Evolutionary conservation across 805 yeast species (phyloP).

Genomic region (Ogataea haglerorum): DNA sequence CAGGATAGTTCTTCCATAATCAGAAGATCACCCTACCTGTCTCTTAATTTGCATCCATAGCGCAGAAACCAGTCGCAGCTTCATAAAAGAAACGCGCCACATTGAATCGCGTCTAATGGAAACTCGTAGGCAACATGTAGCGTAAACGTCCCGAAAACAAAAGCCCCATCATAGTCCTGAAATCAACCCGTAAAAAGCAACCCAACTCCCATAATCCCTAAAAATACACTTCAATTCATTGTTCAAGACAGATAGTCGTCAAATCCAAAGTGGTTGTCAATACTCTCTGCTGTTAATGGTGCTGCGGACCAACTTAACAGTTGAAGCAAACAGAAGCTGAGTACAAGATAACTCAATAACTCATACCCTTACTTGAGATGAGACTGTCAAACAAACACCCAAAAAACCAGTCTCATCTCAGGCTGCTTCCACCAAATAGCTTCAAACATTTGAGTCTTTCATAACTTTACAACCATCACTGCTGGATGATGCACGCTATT

Average conservation of each 20-base stretch:
- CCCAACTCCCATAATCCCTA: constrained; percentile 5
- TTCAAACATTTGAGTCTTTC: constrained; percentile 6
- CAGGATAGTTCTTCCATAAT: too few species aligned
- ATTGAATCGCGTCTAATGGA: constrained; percentile 26
- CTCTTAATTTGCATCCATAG: constrained; percentile 2
- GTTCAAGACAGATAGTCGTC: constrained; percentile 28
- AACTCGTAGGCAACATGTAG: background rate
- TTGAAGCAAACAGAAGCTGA: background rate
- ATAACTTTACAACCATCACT: constrained; percentile 30
- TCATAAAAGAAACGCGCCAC: constrained; percentile 26
- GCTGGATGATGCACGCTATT: constrained; percentile 42
- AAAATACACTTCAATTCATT: constrained; percentile 3
- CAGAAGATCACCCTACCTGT: too few species aligned
- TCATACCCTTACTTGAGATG: background rate
- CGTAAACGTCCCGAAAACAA: background rate
- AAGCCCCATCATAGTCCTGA: background rate
- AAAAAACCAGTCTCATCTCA: constrained; percentile 10
- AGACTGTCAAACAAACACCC: constrained; percentile 24
- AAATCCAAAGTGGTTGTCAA: constrained; percentile 30
- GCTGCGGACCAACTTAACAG: constrained; percentile 35
- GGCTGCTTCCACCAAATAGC: background rate
- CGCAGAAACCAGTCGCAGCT: constrained; percentile 30
- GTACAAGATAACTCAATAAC: constrained; percentile 4
- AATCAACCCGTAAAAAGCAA: constrained; percentile 1
- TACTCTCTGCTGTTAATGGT: constrained; percentile 35